These are phyloP conservation scores for Juglanconis oblonga DNA, from an alignment of 2,329 filamentous ascomycete genomes.

Conservation along the genomic window DNA sequence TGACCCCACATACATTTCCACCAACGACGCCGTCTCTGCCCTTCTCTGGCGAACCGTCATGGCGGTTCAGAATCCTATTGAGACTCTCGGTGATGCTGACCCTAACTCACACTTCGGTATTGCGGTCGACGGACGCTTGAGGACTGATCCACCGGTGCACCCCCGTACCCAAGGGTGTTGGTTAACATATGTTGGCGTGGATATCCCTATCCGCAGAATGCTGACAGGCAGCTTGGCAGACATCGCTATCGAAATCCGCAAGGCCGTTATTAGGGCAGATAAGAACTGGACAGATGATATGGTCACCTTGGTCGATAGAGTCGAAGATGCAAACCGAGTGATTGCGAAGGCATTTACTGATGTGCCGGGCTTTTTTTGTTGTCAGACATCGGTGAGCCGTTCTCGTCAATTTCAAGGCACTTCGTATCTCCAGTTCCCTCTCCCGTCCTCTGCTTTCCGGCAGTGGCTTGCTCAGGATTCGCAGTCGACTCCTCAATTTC, in stretches of 20 bases:
- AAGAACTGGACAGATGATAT: conserved; percentile 31
- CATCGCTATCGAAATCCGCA: conserved; percentile 32
- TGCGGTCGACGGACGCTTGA: conserved; percentile 33
- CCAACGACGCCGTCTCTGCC: conserved; percentile 34
- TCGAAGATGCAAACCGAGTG: conserved; percentile 31
- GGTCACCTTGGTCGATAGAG: conserved; percentile 27
- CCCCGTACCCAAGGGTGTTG: conserved; percentile 36
- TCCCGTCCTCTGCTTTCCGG: too few relatives aligned
- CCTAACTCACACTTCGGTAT: conserved; percentile 34
- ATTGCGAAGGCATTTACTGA: conserved; percentile 33
- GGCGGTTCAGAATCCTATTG: conserved; percentile 26
- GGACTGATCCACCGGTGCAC: conserved; percentile 32
- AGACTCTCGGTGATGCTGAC: conserved; percentile 26
- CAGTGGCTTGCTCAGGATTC: too few relatives aligned
- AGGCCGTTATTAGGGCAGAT: conserved; percentile 28
- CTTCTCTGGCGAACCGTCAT: conserved; percentile 34
- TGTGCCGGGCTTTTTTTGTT: conserved; percentile 31
- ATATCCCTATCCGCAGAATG: conserved; percentile 28
- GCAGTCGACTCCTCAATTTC: too few relatives aligned
- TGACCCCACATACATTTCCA: conserved; percentile 27
- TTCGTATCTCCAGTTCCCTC: too few relatives aligned
- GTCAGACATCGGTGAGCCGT: conserved; percentile 25
- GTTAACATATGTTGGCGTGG: conserved; percentile 32
- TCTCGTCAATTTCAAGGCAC: neutral
- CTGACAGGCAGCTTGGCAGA: conserved; percentile 29